Percentiles rank a stretch among this genome's conserved stretches.
Conservation (phyloP, 441 rosid genomes). For the Adansonia madagascariensis region DNA sequence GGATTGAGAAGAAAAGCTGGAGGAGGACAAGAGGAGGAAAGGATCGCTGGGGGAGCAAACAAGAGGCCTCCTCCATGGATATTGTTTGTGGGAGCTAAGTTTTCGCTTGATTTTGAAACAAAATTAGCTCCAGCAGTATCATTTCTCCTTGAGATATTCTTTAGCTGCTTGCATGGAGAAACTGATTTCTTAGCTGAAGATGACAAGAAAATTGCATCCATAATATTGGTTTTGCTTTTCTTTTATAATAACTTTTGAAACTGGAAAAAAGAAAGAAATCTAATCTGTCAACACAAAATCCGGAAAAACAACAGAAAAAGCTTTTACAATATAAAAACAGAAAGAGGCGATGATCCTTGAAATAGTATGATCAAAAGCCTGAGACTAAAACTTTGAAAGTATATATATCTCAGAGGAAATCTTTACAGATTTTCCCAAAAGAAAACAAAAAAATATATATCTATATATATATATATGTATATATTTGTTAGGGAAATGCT, state of each 20-base stretch:
- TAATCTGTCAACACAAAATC: background rate
- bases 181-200: conserved; percentile 44
- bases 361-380: conserved; percentile 42
- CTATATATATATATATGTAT: too few relatives aligned
- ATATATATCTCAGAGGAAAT: conserved; percentile 14
- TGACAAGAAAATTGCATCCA: conserved; percentile 57
- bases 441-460: background rate
- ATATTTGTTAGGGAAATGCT: background rate
- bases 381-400: background rate
- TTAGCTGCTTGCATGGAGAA: conserved; percentile 51
- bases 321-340: background rate
- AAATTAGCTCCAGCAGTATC: conserved; percentile 24
- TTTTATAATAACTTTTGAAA: background rate
- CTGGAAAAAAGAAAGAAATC: background rate
- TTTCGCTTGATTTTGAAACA: conserved; percentile 44
- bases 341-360: conserved; percentile 36
- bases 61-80: conserved; percentile 39
- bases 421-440: conserved; percentile 13
- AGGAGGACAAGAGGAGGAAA: conserved; percentile 39
- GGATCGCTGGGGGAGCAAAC: conserved; percentile 36
- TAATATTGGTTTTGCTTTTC: conserved; percentile 4
- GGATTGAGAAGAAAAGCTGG: conserved; percentile 17
- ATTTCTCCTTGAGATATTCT: conserved; percentile 41
- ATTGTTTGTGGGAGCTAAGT: conserved; percentile 36
- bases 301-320: background rate